These are phyloP conservation scores for Coniosporium tulheliwenetii DNA, from an alignment of 2,329 filamentous ascomycete genomes.

Conservation along the genomic window DNA sequence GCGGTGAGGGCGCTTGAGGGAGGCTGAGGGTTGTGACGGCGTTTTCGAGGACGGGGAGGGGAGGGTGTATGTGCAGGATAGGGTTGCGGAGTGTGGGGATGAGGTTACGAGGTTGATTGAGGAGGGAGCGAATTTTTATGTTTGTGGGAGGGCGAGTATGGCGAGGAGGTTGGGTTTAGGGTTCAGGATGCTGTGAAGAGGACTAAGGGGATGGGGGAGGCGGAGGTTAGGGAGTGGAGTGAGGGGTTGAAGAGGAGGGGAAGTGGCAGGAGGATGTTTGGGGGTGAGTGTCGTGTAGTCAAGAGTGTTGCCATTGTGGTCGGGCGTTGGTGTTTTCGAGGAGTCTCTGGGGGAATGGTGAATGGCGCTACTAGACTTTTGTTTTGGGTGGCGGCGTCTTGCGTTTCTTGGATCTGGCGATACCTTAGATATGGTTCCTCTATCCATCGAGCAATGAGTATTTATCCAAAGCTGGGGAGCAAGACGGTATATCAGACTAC, in stretches of 20 bases:
- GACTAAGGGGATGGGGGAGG: conserved; percentile 22
- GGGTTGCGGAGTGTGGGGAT: conserved; percentile 15
- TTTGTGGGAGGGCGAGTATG: conserved; percentile 36
- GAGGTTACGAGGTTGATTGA: conserved; percentile 14
- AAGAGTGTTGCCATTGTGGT: not conserved
- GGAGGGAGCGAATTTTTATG: conserved; percentile 22
- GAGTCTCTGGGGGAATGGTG: not conserved
- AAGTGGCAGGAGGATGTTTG: conserved; percentile 41
- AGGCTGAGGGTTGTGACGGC: conserved; percentile 15
- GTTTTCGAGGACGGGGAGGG: conserved; percentile 12
- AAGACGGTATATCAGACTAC: too few relatives aligned
- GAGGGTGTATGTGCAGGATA: conserved; percentile 23
- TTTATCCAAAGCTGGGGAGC: too few relatives aligned
- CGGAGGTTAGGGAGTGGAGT: conserved; percentile 28
- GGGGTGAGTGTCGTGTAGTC: conserved; percentile 16
- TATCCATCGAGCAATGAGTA: too few relatives aligned
- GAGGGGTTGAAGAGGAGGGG: conserved; percentile 31
- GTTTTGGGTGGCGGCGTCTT: too few relatives aligned
- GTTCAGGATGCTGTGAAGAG: conserved; percentile 21
- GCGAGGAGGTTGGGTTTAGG: conserved; percentile 24
- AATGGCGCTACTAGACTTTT: too few relatives aligned
- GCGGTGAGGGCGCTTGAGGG: conserved; percentile 10
- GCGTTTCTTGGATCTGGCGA: too few relatives aligned
- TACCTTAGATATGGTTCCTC: too few relatives aligned
- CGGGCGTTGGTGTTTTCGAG: not conserved